Base-by-base conservation (phyloP, 805 yeast species). In the Saccharomyces eubayanus region DNA sequence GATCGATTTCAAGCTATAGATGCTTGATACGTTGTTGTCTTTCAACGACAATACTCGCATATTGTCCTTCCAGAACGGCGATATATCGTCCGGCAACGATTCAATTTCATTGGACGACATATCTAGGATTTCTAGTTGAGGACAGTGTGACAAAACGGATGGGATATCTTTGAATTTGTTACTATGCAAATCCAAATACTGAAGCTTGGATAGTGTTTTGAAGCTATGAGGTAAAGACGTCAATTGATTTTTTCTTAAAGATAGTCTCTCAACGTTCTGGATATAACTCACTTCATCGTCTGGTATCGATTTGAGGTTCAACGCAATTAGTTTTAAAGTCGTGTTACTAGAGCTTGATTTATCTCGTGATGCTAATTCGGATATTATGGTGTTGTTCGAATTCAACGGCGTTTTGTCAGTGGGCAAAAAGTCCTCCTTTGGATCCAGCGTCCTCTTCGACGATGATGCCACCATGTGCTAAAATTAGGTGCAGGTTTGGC, bases 161-260 rank as follows among this genome's bases (percentile, higher is more conserved):
- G 95, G 90, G 47, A 87, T 75, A 48, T 70, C 73, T 2, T 72
- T 59, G 51, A 88, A 74, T 47, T 70, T 64, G 65, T 88, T 88
- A 55, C 75, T 73, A 63, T 87, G 86, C 48, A 88, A 68, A 65
- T 87, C 92, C 53, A 88, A 69, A 57, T 82, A 84, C 52, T 80
- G 73, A 51, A 87, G 68, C 47, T 73, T 69, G 12, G 74, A 59
- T 54, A 85, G 61, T 8, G 70, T 65, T 5, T 67, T 56, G 62
- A 85, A 75, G 49, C 72, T 74, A 1, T 66, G 61, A 0, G 89
- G 87, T 14, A 85, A 65, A 2, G 67, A 63, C 0, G 68, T 57
- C 12, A 85, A 63, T 29, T 69, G 65, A 64, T 85, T 85, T 51
- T 74, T 74, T 52, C 82, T 79, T 21, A 85, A 62, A 2, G 83